Evolutionary conservation across 225 moss, liverwort and hornwort species (phyloP), one percentile per base, ranked within the genome.

Genomic region (Takakia lepidozioides): DNA sequence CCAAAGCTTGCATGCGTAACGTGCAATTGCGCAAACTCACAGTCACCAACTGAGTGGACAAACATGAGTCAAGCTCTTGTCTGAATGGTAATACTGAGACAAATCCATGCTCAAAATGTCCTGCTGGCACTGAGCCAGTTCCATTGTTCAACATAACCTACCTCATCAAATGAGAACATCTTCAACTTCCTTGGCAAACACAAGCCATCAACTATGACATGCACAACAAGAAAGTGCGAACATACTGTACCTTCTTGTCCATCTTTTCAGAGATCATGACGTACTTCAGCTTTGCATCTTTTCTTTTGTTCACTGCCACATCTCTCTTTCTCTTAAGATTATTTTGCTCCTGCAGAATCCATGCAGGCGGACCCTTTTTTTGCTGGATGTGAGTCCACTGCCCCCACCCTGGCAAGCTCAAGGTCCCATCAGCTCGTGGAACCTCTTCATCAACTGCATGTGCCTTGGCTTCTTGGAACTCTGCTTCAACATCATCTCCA

Each of bases 401-500:
- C 48, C 98, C 98, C 98, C 98, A 98, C 19, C 98, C 98, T 27
- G 98, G 98, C 51, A 98, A 61, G 25, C 56, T 49, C 37, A 66
- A 69, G 0, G 74, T 58, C 46, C 71, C 91, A 43, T 83, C 91
- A 22, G 65, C 57, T 60, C 59, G 55, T 13, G 69, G 81, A 30
- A 79, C 61, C 54, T 98, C 87, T 50, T 69, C 72, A 57, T 87
- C 85, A 55, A 88, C 62, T 45, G 70, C 75, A 25, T 75, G 70
- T 48, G 81, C 60, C 51, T 98, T 98, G n/a, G 37, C 47, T 19
- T 81, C 75, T 57, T 76, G 78, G 60, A 98, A 98, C 29, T 87
- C 98, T 10, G 78, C 78, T 81, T 98, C 91, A 11, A 98, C 87
- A 72, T 91, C 87, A 54, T 98, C 98, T 64, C 98, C 98, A 49